Evolutionary conservation across 139 green algal species (phyloP).

Genomic region (Auxenochlorella protothecoides): DNA sequence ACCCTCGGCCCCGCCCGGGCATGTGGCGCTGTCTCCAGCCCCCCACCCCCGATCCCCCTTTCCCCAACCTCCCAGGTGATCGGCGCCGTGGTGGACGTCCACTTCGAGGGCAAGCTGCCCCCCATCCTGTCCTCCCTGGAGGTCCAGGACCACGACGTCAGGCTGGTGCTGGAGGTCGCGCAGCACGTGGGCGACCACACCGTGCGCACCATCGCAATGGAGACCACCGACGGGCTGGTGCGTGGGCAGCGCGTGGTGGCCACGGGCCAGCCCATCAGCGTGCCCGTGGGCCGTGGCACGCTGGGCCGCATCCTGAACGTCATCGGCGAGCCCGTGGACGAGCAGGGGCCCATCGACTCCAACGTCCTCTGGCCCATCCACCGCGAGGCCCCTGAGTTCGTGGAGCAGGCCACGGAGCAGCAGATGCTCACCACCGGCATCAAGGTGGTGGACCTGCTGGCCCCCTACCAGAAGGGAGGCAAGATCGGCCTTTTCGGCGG

Average conservation of each 20-base stretch:
- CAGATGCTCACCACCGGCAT: conserved; percentile 98
- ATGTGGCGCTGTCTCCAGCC: neutral
- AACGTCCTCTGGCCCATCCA: conserved; percentile 85
- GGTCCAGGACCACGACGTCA: conserved; percentile 69
- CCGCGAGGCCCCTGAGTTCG: conserved; percentile 87
- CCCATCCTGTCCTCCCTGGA: conserved; percentile 85
- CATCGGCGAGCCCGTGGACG: conserved; percentile 98
- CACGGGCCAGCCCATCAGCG: conserved; percentile 86
- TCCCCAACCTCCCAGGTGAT: conserved; percentile 66
- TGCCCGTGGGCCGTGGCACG: conserved; percentile 91
- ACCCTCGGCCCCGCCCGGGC: too few species aligned
- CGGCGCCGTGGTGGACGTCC: conserved; percentile 95
- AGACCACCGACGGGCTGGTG: conserved; percentile 90
- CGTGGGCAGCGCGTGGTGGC: conserved; percentile 85
- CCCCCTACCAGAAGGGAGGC: conserved; percentile 95
- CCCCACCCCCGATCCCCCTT: neutral
- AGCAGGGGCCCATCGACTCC: conserved; percentile 82
- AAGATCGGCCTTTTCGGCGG: conserved; percentile 99
- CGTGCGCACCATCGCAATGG: conserved; percentile 94
- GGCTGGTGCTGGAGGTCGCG: conserved; percentile 95
- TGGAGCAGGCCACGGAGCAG: conserved; percentile 92
- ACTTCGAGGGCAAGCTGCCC: conserved; percentile 90
- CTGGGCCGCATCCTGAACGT: conserved; percentile 99
- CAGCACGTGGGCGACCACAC: conserved; percentile 97
- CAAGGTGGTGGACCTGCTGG: conserved; percentile 99